Conservation (phyloP, 345 rosid genomes). For the Eucalyptus erythrocorys region DNA sequence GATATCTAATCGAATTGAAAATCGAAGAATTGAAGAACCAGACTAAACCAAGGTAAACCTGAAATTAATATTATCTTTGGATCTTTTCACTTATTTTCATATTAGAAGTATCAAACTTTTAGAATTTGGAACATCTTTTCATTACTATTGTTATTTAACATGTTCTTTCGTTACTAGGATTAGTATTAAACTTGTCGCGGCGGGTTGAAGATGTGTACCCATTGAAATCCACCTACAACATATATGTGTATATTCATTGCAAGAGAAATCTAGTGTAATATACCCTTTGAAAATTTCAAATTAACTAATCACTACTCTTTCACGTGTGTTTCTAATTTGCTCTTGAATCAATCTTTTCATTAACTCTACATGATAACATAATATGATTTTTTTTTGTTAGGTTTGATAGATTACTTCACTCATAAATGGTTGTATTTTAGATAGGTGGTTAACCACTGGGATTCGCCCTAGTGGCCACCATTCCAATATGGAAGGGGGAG, state of each 20-base stretch:
- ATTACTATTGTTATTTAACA: background rate
- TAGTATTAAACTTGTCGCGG: background rate
- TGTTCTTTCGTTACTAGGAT: background rate
- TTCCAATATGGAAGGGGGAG: too few relatives aligned
- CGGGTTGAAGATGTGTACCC: background rate
- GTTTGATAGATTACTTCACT: background rate
- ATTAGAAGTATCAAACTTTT: background rate
- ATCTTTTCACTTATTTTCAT: background rate
- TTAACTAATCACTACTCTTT: background rate
- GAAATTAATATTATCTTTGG: background rate
- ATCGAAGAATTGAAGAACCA: background rate
- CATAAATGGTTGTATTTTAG: background rate
- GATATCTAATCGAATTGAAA: rapidly evolving
- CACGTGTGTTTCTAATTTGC: background rate
- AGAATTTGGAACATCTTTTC: background rate
- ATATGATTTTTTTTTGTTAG: background rate
- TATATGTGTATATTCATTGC: background rate
- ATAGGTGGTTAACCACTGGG: too few relatives aligned
- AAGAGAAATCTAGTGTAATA: background rate
- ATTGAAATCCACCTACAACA: background rate
- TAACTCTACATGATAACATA: background rate
- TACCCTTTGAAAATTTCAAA: background rate
- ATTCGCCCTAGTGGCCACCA: too few relatives aligned
- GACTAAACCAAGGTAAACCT: rapidly evolving
- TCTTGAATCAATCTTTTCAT: background rate